A percentile compares a stretch with the other conserved stretches of the same genome.
Evolutionary conservation across 805 yeast genomes (phyloP).

Genomic region (Hanseniaspora guilliermondii): DNA sequence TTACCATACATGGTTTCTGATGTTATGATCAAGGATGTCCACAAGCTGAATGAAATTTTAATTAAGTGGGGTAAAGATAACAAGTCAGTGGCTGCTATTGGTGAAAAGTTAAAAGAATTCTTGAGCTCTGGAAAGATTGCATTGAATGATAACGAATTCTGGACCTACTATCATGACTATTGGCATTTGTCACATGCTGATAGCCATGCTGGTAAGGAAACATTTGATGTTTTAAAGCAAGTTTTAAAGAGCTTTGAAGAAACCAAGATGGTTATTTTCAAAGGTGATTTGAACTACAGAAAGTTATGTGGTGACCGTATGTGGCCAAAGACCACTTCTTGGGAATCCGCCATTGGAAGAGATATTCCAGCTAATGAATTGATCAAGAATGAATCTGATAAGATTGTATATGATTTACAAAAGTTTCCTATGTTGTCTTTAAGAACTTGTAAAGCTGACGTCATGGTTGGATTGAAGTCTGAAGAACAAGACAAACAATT

Average conservation of each 20-base stretch:
- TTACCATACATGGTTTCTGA: constrained; percentile 98
- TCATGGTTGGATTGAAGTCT: constrained; percentile 65
- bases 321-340: constrained; percentile 78
- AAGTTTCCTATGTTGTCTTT: constrained; percentile 59
- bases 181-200: constrained; percentile 44
- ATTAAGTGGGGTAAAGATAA: constrained; percentile 6
- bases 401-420: constrained; percentile 22
- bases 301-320: constrained; percentile 81
- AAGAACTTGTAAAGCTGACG: constrained; percentile 95
- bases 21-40: constrained; percentile 74
- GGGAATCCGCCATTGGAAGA: constrained; percentile 50
- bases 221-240: constrained; percentile 45
- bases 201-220: constrained; percentile 48
- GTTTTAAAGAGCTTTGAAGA: constrained; percentile 18
- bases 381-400: background rate
- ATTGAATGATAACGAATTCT: constrained; percentile 55
- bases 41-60: constrained; percentile 14
- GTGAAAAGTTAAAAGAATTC: constrained; percentile 34
- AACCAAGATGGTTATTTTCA: constrained; percentile 56
- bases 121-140: constrained; percentile 36
- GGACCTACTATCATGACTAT: constrained; percentile 74
- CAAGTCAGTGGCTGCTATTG: constrained; percentile 38
- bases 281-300: constrained; percentile 94
- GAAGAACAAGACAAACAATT: constrained; percentile 48
- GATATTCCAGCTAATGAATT: constrained; percentile 35